phyloP scores from a whole-genome alignment of 306 rosid species.

The Prunus mume region DNA sequence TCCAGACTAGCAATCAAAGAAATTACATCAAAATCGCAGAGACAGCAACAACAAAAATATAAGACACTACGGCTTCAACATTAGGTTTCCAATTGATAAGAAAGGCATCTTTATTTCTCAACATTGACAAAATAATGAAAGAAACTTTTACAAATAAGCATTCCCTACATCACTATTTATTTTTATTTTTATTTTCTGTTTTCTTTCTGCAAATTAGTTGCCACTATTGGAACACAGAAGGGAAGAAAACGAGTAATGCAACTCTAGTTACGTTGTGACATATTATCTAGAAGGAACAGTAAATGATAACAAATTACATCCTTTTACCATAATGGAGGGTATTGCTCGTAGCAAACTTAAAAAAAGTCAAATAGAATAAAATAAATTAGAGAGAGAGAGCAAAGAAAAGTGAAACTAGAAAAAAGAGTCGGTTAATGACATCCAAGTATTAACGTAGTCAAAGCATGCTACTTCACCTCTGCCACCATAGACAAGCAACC shows the following conservation, averaged over 20 bases:
- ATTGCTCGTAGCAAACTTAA: not conserved
- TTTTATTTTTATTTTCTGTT: too few relatives aligned
- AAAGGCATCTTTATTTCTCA: not conserved
- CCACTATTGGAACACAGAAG: not conserved
- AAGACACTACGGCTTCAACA: not conserved
- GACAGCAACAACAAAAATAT: not conserved
- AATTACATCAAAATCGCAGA: not conserved
- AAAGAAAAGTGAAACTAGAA: not conserved
- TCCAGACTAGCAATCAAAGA: not conserved
- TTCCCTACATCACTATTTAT: not conserved
- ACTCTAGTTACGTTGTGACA: not conserved
- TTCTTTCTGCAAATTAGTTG: not conserved
- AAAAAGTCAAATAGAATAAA: not conserved
- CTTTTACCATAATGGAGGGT: not conserved
- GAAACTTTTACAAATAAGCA: not conserved
- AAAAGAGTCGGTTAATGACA: not conserved
- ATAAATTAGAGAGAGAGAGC: not conserved
- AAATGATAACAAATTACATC: not conserved
- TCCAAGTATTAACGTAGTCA: conserved; percentile 13
- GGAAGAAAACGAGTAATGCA: not conserved
- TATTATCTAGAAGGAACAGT: not conserved
- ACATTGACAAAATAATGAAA: not conserved
- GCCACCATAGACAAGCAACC: conserved; percentile 91
- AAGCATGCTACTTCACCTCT: conserved; percentile 59
- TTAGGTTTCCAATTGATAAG: not conserved